A percentile compares a stretch with the other conserved stretches of the same genome.
Evolutionary conservation across 129 eudicot genomes (phyloP).

Genomic region (Flaveria brownii): DNA sequence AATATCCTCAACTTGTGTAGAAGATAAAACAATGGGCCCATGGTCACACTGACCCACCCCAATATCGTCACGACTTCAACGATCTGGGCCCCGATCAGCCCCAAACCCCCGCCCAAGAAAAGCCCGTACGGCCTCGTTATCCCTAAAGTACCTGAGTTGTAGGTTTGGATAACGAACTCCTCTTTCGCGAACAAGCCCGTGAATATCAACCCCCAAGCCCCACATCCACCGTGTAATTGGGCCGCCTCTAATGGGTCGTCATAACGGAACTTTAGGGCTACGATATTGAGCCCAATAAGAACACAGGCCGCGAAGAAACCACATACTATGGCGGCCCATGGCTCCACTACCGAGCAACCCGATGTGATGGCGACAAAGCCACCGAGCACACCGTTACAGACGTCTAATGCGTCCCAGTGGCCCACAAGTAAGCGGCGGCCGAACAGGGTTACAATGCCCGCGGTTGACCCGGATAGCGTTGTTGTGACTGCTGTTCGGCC

Average conservation of each 20-base stretch:
- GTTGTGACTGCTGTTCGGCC: conserved; percentile 69
- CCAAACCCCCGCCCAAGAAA: conserved; percentile 66
- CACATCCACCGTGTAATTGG: conserved; percentile 73
- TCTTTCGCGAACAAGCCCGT: conserved; percentile 69
- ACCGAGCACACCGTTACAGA: conserved; percentile 65
- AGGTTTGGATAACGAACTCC: conserved; percentile 54
- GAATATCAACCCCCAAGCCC: conserved; percentile 65
- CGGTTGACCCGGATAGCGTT: conserved; percentile 59
- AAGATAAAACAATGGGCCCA: conserved; percentile 59
- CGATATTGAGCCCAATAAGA: conserved; percentile 48
- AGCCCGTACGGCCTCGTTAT: conserved; percentile 59
- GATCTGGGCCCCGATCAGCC: conserved; percentile 52
- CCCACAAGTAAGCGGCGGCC: conserved; percentile 57
- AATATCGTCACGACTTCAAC: conserved; percentile 43
- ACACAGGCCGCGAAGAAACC: conserved; percentile 64
- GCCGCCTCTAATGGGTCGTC: conserved; percentile 73
- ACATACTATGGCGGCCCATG: conserved; percentile 73
- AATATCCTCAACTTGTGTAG: conserved; percentile 52
- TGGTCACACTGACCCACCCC: conserved; percentile 62
- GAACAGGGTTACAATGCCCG: conserved; percentile 61
- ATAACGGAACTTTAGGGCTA: conserved; percentile 43
- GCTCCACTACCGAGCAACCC: conserved; percentile 69
- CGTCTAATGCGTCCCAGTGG: conserved; percentile 71
- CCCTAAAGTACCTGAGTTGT: conserved; percentile 45
- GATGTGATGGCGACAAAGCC: conserved; percentile 72